Base-by-base conservation (phyloP, 2,329 filamentous ascomycete species). In the Fusarium buharicum region DNA sequence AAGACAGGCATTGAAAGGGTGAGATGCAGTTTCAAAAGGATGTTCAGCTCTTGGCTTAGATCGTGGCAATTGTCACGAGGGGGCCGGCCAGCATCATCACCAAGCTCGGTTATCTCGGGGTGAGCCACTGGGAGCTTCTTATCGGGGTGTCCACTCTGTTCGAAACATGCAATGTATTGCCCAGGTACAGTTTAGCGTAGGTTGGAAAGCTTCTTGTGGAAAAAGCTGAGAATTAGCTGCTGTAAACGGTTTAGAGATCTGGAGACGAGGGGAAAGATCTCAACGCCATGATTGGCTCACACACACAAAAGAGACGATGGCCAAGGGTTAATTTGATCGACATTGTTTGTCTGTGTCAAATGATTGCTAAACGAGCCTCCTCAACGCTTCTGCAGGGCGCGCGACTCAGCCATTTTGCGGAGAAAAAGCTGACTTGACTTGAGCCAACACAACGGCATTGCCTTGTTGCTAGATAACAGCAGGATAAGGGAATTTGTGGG, bases 221-320 rank as follows among this genome's bases (percentile, higher is more conserved):
- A 27, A 64, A 64, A 60, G 47, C 39, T 69, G 67, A 69, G 62
- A 64, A 55, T 41, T 22, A 62, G 53, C 55, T 66, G 55, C 67
- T 57, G 27, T 37, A 69, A 56, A 17, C 31, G 49, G 54, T 50
- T 50, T 64, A 46, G 50, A 16, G 24, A 3, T 0, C 4, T 16
- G 45, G 17, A 24, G 27, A 39, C 14, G 33, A 31, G 48, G 24
- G 20, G 28, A 24, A 12, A 28, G 22, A 4, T 34, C 52, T 46
- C 49, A 41, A 27, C 41, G 38, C 12, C 24, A 16, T 39, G 31
- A 60, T 60, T 60, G 57, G 57, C 13, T 27, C 8, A 11, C 6
- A 4, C 27, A 28, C 2, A 28, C 10, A 28, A 13, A 28, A 28
- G 27, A 28, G 27, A 11, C 27, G 7, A 28, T 28, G 22, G 11